A percentile compares a stretch with the other conserved stretches of the same genome.
phyloP scores from a whole-genome alignment of 345 rosid genomes.

The Jatropha curcas region DNA sequence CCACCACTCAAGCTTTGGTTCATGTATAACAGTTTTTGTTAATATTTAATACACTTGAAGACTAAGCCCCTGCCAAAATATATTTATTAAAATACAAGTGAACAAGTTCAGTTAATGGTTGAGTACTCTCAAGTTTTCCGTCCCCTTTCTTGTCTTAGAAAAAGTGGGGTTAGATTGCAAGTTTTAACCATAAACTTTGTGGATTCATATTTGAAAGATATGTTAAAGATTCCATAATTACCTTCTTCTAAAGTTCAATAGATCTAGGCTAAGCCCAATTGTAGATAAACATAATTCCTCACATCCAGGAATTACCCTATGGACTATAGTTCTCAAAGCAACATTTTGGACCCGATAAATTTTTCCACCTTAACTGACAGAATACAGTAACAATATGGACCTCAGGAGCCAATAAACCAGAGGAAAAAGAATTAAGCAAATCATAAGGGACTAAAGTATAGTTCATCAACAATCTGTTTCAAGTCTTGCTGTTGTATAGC shows the following conservation, averaged over 20 bases:
- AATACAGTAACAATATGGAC: background rate
- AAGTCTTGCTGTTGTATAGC: constrained; percentile 1
- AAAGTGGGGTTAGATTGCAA: background rate
- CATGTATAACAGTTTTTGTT: background rate
- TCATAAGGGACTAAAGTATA: background rate
- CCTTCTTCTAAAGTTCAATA: background rate
- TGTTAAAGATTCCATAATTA: background rate
- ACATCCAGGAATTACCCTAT: background rate
- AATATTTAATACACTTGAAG: background rate
- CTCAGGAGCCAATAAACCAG: background rate
- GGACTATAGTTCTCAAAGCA: background rate
- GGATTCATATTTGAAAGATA: background rate
- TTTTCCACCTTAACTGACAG: background rate
- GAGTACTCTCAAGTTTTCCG: background rate
- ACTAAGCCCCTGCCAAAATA: background rate
- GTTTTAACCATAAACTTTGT: background rate
- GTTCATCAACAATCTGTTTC: no score
- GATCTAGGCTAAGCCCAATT: background rate
- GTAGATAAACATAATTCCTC: background rate
- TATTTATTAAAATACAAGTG: background rate
- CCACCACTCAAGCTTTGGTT: background rate
- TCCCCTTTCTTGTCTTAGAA: background rate
- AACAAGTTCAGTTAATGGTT: background rate
- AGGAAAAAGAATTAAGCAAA: background rate
- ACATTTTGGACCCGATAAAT: background rate